Percentiles rank a stretch among this genome's conserved stretches.
Evolutionary conservation across 2,329 filamentous ascomycete species (phyloP).

Genomic region (Biscogniauxia mediterranea): DNA sequence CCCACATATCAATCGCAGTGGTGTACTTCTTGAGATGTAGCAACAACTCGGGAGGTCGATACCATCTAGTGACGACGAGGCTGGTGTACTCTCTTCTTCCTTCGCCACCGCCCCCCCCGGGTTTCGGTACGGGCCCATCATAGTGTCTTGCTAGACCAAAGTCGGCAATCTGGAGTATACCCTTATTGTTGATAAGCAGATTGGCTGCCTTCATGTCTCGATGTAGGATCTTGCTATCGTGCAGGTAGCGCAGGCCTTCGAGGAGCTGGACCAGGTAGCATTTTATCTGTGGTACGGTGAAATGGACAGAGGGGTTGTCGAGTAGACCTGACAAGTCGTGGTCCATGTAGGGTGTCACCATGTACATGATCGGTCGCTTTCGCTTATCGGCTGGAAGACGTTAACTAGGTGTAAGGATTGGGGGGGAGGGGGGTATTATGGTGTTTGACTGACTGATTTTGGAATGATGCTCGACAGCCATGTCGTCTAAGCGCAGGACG

Average conservation of each 20-base stretch:
- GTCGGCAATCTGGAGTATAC: conserved; percentile 93
- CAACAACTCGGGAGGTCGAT: conserved; percentile 88
- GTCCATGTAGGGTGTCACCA: conserved; percentile 99
- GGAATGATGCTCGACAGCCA: conserved; percentile 78
- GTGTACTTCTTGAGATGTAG: conserved; percentile 88
- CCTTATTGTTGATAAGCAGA: conserved; percentile 89
- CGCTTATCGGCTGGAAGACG: conserved; percentile 64
- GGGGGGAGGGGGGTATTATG: neutral
- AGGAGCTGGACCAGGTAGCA: conserved; percentile 95
- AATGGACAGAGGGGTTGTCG: conserved; percentile 87
- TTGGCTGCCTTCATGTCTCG: conserved; percentile 99
- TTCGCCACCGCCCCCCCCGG: conserved; percentile 78
- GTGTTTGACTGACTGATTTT: conserved; percentile 30
- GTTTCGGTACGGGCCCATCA: conserved; percentile 75
- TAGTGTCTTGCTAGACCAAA: conserved; percentile 94
- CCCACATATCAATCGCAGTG: conserved; percentile 98
- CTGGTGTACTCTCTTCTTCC: conserved; percentile 90
- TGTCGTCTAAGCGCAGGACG: conserved; percentile 83
- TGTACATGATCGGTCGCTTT: conserved; percentile 88
- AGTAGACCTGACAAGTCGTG: conserved; percentile 96
- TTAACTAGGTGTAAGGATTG: conserved; percentile 16
- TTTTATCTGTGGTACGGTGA: conserved; percentile 90
- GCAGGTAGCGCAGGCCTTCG: conserved; percentile 84
- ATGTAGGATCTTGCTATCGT: conserved; percentile 86
- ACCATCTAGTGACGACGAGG: conserved; percentile 97